These are phyloP conservation scores for Fraxinus excelsior DNA, from an alignment of 257 asterid species.

Conservation along the genomic window DNA sequence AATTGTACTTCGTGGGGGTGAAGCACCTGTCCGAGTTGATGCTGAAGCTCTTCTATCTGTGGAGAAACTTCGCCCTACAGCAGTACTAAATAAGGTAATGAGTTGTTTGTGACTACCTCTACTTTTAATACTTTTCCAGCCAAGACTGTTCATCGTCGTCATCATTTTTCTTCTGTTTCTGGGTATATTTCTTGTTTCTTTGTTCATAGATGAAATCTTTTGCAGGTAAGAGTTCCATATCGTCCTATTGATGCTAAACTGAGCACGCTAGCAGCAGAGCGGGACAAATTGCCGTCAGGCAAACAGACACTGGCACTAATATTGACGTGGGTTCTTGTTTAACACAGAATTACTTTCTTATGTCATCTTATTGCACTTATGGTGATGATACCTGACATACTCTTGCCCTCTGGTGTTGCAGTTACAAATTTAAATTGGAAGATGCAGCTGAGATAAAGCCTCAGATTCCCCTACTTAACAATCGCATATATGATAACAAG, in stretches of 20 bases:
- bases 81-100: constrained; percentile 76
- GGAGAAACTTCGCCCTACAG: constrained; percentile 86
- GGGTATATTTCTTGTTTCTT: constrained; percentile 1
- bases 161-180: constrained; percentile 18
- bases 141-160: constrained; percentile 5
- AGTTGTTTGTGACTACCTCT: constrained; percentile 20
- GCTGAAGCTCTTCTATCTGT: constrained; percentile 82
- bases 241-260: constrained; percentile 84
- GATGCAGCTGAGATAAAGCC: constrained; percentile 88
- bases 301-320: constrained; percentile 76
- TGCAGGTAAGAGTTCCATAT: constrained; percentile 85
- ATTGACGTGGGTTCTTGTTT: constrained; percentile 65
- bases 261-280: constrained; percentile 73
- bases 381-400: constrained; percentile 22
- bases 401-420: constrained; percentile 46
- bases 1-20: constrained; percentile 88
- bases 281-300: constrained; percentile 95
- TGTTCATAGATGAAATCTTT: constrained; percentile 27
- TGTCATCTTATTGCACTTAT: constrained; percentile 16
- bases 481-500: constrained; percentile 91
- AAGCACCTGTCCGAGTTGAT: constrained; percentile 85
- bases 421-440: constrained; percentile 91
- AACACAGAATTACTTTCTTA: constrained; percentile 9
- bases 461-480: constrained; percentile 83
- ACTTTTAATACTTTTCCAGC: not conserved